phyloP scores from a whole-genome alignment of 768 basidiomycete species.

The Amanita exitialis region DNA sequence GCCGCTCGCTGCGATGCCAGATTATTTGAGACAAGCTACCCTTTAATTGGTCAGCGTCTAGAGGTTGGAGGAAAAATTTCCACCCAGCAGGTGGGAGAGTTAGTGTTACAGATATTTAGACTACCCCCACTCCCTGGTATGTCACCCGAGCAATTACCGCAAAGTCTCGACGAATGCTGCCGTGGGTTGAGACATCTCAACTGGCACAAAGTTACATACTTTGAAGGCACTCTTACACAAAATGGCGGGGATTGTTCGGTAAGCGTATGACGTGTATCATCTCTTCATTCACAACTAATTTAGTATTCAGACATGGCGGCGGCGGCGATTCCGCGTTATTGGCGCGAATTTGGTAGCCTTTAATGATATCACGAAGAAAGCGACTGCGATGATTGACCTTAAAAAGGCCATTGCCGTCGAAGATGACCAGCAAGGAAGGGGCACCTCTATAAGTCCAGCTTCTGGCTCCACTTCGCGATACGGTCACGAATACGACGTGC shows the following conservation, averaged over 20 bases:
- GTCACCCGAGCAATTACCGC: conserved; percentile 66
- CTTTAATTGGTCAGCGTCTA: conserved; percentile 66
- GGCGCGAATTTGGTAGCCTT: conserved; percentile 84
- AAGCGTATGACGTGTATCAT: conserved; percentile 20
- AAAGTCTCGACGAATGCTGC: conserved; percentile 88
- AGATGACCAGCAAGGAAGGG: conserved; percentile 60
- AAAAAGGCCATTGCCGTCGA: conserved; percentile 72
- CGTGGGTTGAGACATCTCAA: conserved; percentile 81
- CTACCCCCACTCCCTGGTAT: conserved; percentile 85
- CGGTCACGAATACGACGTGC: conserved; percentile 48
- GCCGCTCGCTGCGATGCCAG: conserved; percentile 75
- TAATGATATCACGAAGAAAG: conserved; percentile 88
- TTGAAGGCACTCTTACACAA: conserved; percentile 89
- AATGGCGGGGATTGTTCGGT: conserved; percentile 89
- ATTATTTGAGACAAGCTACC: conserved; percentile 75
- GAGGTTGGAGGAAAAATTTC: conserved; percentile 49
- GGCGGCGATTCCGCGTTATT: conserved; percentile 75
- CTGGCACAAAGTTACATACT: conserved; percentile 93
- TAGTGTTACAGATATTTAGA: conserved; percentile 85
- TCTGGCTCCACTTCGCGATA: conserved; percentile 30
- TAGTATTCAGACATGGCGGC: conserved; percentile 57
- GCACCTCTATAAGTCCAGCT: conserved; percentile 32
- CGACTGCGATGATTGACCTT: conserved; percentile 83
- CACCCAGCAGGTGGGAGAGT: conserved; percentile 72
- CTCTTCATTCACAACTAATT: conserved; percentile 6